These are phyloP conservation scores for Chrysosporium keratinophilum DNA, from an alignment of 2,329 filamentous ascomycete species.

Conservation along the genomic window DNA sequence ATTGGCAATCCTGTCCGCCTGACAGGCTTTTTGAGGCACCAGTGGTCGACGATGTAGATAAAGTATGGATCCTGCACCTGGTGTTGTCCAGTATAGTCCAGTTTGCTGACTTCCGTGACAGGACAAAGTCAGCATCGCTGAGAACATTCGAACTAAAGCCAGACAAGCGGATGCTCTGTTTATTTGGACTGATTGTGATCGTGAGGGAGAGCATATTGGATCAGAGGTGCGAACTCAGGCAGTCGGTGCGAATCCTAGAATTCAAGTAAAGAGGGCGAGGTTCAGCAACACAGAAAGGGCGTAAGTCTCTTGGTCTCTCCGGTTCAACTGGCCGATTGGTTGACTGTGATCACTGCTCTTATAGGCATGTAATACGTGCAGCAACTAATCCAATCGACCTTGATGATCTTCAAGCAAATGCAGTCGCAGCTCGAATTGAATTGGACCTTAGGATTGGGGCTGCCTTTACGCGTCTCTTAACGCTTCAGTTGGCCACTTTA, in stretches of 20 bases:
- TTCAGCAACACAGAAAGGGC: conserved; percentile 96
- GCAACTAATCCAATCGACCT: conserved; percentile 66
- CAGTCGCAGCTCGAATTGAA: conserved; percentile 81
- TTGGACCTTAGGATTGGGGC: conserved; percentile 86
- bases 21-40: conserved; percentile 70
- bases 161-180: conserved; percentile 63
- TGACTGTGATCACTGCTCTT: conserved; percentile 10
- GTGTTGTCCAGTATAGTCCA: neutral
- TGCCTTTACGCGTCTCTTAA: conserved; percentile 83
- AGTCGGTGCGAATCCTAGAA: conserved; percentile 56
- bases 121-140: conserved; percentile 70
- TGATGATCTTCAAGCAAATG: conserved; percentile 76
- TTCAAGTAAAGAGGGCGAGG: conserved; percentile 72
- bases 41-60: conserved; percentile 56
- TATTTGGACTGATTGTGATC: conserved; percentile 98
- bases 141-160: conserved; percentile 75
- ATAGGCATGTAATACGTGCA: conserved; percentile 73
- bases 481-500: conserved; percentile 62
- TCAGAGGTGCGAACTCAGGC: conserved; percentile 80
- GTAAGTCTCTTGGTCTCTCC: conserved; percentile 41
- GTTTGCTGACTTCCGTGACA: conserved; percentile 26
- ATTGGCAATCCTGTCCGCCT: conserved; percentile 74
- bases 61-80: conserved; percentile 40
- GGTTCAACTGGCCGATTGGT: neutral
- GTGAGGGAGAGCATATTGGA: conserved; percentile 94